Base-by-base conservation (phyloP, 2,329 filamentous ascomycete species). In the Chlorencoelia australis region DNA sequence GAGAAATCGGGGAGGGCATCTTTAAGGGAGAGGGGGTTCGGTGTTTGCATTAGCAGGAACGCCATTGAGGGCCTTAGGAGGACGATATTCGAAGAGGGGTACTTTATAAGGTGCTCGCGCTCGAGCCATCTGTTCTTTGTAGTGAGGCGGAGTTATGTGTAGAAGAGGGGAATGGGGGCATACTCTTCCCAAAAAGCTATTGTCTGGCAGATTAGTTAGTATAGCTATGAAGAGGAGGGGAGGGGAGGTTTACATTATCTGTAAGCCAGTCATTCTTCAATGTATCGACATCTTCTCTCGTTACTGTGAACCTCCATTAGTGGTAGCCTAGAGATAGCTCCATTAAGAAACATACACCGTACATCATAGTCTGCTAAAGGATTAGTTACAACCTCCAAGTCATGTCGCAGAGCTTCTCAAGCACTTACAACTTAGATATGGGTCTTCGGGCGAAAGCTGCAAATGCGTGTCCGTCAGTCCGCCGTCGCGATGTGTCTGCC, bases 171-270 rank as follows among this genome's bases (percentile, higher is more conserved):
- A 14, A 16, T 16, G 9, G 7, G 20, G n/a, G 21, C 27, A 51
- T 77, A 94, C 71, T 96, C 89, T 71, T 96, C 84, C 89, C 91
- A 98, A 58, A 98, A 96, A 33, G 86, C 81, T 48, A 98, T 96
- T 51, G 87, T 88, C 83, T 89, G 49, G n/a, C 17, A 16, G 18
- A 20, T 10, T 8, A 11, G 25, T 44, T 38, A 49, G 41, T 30
- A 37, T 18, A 17, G 11, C 10, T 11, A 30, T 9, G 11, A 21
- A 37, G 13, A 9, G 9, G 16, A 24, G 40, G 40, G 27, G 27
- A 16, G 28, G 16, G 33, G 48, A 33, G 42, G 43, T 29, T 10
- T 67, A 88, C 84, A 65, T 94, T 95, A 59, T 98, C 91, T 28
- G 89, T 95, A 35, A 98, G 69, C 91, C 91, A 98, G 67, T 95